Conservation (phyloP, 305 asterid genomes). For the Fraxinus ornus region DNA sequence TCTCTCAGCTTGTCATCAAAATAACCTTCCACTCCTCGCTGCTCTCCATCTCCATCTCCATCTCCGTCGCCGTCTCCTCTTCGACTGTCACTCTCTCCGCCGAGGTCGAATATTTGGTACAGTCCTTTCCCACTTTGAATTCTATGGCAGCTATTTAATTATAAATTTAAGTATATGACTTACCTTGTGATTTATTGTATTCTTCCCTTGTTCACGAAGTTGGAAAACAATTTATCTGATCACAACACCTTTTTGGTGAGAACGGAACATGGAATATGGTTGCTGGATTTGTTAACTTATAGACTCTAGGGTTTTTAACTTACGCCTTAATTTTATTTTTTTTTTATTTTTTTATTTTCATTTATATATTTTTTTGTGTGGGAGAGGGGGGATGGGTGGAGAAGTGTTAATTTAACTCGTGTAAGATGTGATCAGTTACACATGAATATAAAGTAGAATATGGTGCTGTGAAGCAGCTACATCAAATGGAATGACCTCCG, state of each 20-base stretch:
- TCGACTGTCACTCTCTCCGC: not conserved
- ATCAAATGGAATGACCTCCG: not conserved
- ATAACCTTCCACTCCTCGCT: not conserved
- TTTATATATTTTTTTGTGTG: not conserved
- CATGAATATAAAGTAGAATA: not conserved
- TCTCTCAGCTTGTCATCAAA: too few relatives aligned
- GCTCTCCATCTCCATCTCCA: not conserved
- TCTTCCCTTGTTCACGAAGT: not conserved
- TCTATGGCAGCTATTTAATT: not conserved
- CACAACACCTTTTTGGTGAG: not conserved
- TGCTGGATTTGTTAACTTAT: not conserved
- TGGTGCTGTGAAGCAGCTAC: not conserved
- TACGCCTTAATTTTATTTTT: not conserved
- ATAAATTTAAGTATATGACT: not conserved
- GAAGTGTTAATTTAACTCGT: not conserved
- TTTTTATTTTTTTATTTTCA: not conserved
- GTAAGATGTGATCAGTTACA: not conserved
- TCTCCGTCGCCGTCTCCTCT: not conserved
- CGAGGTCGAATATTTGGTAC: constrained; percentile 8
- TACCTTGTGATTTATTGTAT: not conserved
- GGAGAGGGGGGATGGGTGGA: not conserved
- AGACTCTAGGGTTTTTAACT: constrained; percentile 12
- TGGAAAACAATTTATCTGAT: not conserved
- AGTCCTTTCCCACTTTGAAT: not conserved
- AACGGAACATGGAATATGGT: not conserved